Evolutionary conservation across 163 green algal genomes (phyloP).

Genomic region (Trebouxia gelatinosa): DNA sequence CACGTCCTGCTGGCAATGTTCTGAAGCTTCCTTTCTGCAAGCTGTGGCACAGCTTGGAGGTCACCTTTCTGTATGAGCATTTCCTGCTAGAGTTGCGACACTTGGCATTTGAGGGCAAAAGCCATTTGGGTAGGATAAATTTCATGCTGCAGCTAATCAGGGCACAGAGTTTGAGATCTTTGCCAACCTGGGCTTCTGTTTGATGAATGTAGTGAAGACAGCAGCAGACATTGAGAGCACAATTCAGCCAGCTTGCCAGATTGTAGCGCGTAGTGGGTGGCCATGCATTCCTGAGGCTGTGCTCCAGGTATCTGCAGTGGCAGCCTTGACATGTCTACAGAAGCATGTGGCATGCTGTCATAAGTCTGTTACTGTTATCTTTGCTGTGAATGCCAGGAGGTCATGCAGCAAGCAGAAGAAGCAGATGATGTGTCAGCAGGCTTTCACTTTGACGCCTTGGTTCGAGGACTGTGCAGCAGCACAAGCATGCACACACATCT

Average conservation of each 20-base stretch:
- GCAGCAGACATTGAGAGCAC: neutral
- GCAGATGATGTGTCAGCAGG: neutral
- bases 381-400: neutral
- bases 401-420: conserved; percentile 3
- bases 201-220: conserved; percentile 15
- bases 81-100: conserved; percentile 28
- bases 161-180: no score
- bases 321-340: neutral
- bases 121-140: conserved; percentile 13
- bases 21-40: conserved; percentile 8
- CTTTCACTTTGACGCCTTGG: conserved; percentile 33
- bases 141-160: no score
- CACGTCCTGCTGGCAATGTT: neutral
- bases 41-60: conserved; percentile 25
- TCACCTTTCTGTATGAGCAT: conserved; percentile 33
- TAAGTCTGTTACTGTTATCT: neutral
- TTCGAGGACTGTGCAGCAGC: conserved; percentile 28
- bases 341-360: neutral
- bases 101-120: conserved; percentile 27
- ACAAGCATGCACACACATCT: conserved; percentile 11
- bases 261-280: conserved; percentile 1
- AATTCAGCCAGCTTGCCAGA: neutral
- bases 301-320: conserved; percentile 18
- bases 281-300: conserved; percentile 8
- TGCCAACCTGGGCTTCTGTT: no score